Base-by-base conservation (phyloP, 257 asterid genomes). In the Nicotiana paniculata region DNA sequence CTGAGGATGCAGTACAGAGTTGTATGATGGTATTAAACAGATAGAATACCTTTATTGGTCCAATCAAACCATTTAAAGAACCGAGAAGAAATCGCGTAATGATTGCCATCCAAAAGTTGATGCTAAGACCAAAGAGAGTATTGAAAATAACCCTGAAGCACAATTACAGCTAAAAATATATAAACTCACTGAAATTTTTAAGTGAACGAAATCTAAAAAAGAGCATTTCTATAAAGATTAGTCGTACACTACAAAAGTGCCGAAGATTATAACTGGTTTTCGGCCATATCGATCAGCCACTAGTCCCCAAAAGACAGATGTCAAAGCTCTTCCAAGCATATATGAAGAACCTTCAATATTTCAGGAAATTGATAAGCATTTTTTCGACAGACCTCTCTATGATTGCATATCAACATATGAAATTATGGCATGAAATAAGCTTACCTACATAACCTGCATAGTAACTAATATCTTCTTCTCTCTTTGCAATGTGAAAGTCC, bases 21-120 rank as follows among this genome's bases (percentile, higher is more conserved):
- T 9, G 1, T 59, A n/a, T 62, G 37, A 26, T 84, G 76, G 63
- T 39, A 72, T 12, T 55, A 77, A 57, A 26, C 30, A 9, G 17
- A 54, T 26, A 53, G 80, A 82, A 61, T 87, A 93, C 97, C 97
- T 87, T 91, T 76, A 91, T 89, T 2, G 98, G 95, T 51, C 98
- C 97, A 28, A 94, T 89, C 81, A 94, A 30, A 84, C 97, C 98
- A 84, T 89, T 89, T 85, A 91, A 88, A 86, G 88, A 82, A 77
- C 98, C 98, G 24, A 91, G 97, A 82, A 92, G 93, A 84, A 94
- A 90, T 87, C 98, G 91, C 37, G 89, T 94, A 2, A 83, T 53
- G 84, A 94, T 28, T 69, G 98, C 98, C 98, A 94, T 94, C 93
- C 94, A 91, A 80, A 79, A 94, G 88, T 90, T 93, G 32, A 84